Evolutionary conservation across 2,329 filamentous ascomycete genomes (phyloP).

Genomic region (Scytalidium sp.): DNA sequence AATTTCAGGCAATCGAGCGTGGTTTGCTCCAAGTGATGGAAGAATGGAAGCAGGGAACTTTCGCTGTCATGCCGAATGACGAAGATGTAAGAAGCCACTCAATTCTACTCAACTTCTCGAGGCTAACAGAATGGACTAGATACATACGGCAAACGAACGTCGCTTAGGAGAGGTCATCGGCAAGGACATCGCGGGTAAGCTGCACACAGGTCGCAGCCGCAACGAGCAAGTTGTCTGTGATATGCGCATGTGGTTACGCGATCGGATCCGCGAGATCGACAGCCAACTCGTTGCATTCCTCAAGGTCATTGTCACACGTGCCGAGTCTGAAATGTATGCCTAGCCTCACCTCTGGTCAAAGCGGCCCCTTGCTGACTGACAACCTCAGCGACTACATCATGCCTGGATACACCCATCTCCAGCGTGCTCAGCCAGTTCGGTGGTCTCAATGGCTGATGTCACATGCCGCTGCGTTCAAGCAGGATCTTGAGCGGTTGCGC

Average conservation of each 20-base stretch:
- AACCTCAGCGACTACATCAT: slow-evolving; percentile 39
- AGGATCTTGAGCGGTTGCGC: slow-evolving; percentile 71
- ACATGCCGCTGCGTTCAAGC: slow-evolving; percentile 65
- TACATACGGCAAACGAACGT: slow-evolving; percentile 66
- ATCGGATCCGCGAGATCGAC: slow-evolving; percentile 67
- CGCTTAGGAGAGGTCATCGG: slow-evolving; percentile 77
- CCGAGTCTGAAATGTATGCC: slow-evolving; percentile 60
- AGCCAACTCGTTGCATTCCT: slow-evolving; percentile 63
- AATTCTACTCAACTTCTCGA: slow-evolving; percentile 20
- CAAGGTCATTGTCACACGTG: slow-evolving; percentile 61
- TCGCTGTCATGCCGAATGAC: slow-evolving; percentile 50
- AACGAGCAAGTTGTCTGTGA: slow-evolving; percentile 87
- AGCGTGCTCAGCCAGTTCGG: slow-evolving; percentile 72
- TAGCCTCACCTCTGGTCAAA: background rate
- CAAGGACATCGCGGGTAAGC: slow-evolving; percentile 76
- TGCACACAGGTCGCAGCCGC: slow-evolving; percentile 79
- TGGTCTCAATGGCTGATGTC: slow-evolving; percentile 78
- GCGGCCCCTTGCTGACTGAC: background rate
- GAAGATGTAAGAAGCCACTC: slow-evolving; percentile 37
- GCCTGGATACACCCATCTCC: slow-evolving; percentile 83
- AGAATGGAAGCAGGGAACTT: slow-evolving; percentile 51
- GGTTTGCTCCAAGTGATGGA: slow-evolving; percentile 59
- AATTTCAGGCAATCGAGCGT: slow-evolving; percentile 71
- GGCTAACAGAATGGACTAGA: slow-evolving; percentile 23
- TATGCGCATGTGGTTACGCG: slow-evolving; percentile 80